phyloP scores from a whole-genome alignment of 805 yeast species.

The Brettanomyces naardenensis region DNA sequence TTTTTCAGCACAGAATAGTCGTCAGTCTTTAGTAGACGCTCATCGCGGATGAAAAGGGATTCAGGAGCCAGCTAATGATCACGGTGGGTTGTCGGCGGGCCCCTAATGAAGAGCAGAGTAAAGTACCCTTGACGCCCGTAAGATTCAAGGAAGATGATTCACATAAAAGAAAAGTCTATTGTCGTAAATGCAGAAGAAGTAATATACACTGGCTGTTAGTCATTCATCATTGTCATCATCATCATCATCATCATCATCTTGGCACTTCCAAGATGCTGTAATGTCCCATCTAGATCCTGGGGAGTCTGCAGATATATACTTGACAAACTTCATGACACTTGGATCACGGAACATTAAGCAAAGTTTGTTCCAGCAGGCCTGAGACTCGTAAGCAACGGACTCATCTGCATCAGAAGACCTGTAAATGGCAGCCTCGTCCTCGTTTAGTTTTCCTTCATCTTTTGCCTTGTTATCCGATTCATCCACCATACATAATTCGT shows the following conservation, averaged over 20 bases:
- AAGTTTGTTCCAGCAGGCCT: conserved; percentile 79
- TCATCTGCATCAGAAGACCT: conserved; percentile 58
- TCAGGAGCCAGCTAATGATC: no score
- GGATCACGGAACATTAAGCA: conserved; percentile 76
- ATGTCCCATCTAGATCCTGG: conserved; percentile 93
- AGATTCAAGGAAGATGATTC: no score
- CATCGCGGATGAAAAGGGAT: no score
- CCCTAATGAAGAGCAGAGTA: no score
- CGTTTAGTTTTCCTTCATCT: conserved; percentile 17
- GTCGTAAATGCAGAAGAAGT: no score
- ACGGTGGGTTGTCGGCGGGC: no score
- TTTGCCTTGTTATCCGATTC: conserved; percentile 30
- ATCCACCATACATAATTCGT: conserved; percentile 80
- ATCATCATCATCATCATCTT: conserved; percentile 1
- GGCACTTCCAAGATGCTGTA: conserved; percentile 53
- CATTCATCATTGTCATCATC: no score
- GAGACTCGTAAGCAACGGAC: conserved; percentile 69
- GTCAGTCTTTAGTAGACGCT: no score
- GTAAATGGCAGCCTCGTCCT: conserved; percentile 85
- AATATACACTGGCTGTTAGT: neutral
- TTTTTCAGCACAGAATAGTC: no score
- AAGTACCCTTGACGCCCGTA: no score
- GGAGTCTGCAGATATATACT: conserved; percentile 83
- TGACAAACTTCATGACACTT: conserved; percentile 82
- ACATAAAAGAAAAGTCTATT: no score